Percentiles rank a stretch among this genome's conserved stretches.
Conservation (phyloP, 441 rosid genomes). For the Populus hybrid region DNA sequence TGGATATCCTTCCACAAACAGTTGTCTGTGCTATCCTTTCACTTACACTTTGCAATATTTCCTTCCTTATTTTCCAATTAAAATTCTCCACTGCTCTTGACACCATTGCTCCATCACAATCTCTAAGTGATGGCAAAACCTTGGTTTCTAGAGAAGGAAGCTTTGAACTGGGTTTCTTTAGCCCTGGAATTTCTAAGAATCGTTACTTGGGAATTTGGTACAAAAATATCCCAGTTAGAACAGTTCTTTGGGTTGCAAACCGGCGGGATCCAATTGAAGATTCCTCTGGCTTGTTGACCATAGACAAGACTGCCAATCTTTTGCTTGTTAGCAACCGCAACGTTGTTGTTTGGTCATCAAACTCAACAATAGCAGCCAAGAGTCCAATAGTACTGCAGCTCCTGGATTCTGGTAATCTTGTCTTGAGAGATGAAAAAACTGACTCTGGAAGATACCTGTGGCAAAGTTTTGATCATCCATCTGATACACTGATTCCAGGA, state of each 20-base stretch:
- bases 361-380: constrained; percentile 9
- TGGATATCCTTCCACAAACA: not conserved
- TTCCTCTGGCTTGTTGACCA: constrained; percentile 19
- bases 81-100: constrained; percentile 4
- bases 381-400: constrained; percentile 22
- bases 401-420: constrained; percentile 29
- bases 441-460: constrained; percentile 21
- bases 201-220: constrained; percentile 37
- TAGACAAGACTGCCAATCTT: constrained; percentile 15
- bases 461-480: constrained; percentile 49
- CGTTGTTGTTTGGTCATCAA: constrained; percentile 30
- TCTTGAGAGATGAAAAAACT: constrained; percentile 20
- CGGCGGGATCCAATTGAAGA: constrained; percentile 22
- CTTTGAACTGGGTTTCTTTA: constrained; percentile 35
- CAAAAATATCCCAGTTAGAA: constrained; percentile 17
- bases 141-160: constrained; percentile 19
- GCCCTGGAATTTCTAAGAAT: constrained; percentile 18
- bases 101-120: constrained; percentile 11
- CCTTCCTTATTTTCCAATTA: not conserved
- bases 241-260: constrained; percentile 35
- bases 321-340: constrained; percentile 14
- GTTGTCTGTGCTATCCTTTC: not conserved
- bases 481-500: constrained; percentile 37
- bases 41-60: not conserved
- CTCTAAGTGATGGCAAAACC: constrained; percentile 21